phyloP scores from a whole-genome alignment of 2,329 filamentous ascomycete species.

The Nigrospora oryzae region DNA sequence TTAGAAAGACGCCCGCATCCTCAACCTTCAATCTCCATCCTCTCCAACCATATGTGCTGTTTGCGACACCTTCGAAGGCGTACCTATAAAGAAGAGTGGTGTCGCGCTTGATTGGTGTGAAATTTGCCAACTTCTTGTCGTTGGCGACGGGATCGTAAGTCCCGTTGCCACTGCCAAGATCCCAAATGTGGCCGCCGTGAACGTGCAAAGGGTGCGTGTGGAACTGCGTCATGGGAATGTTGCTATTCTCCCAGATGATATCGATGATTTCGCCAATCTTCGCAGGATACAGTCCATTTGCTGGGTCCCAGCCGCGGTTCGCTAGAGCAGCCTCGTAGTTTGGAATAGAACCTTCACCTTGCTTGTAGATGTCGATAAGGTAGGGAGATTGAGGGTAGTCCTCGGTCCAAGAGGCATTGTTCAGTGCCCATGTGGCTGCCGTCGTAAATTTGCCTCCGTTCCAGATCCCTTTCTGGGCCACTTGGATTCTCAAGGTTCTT shows the following conservation, averaged over 20 bases:
- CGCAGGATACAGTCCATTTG: conserved; percentile 39
- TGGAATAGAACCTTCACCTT: no score
- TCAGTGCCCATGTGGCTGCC: conserved; percentile 17
- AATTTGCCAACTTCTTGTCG: conserved; percentile 3
- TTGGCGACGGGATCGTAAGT: conserved; percentile 35
- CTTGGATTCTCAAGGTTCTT: conserved; percentile 31
- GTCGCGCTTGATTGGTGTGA: conserved; percentile 19
- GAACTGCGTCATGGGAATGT: conserved; percentile 22
- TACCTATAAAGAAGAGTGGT: conserved; percentile 51
- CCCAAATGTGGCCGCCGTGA: conserved; percentile 45
- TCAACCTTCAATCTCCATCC: conserved; percentile 45
- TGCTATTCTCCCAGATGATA: conserved; percentile 37
- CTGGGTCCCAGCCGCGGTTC: conserved; percentile 41
- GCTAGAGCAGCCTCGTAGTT: conserved; percentile 37
- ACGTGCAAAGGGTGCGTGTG: conserved; percentile 46
- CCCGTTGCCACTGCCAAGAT: conserved; percentile 43
- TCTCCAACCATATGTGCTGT: conserved; percentile 45
- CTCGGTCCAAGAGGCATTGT: conserved; percentile 36
- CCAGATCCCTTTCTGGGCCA: conserved; percentile 11
- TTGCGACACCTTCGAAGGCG: conserved; percentile 24
- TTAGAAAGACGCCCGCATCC: conserved; percentile 51
- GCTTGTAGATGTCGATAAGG: conserved; percentile 40
- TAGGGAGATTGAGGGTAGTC: conserved; percentile 27
- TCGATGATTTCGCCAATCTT: conserved; percentile 47
- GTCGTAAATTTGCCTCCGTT: conserved; percentile 20